Conservation (phyloP, 2,329 filamentous ascomycete genomes). For the Fonsecaea pedrosoi region DNA sequence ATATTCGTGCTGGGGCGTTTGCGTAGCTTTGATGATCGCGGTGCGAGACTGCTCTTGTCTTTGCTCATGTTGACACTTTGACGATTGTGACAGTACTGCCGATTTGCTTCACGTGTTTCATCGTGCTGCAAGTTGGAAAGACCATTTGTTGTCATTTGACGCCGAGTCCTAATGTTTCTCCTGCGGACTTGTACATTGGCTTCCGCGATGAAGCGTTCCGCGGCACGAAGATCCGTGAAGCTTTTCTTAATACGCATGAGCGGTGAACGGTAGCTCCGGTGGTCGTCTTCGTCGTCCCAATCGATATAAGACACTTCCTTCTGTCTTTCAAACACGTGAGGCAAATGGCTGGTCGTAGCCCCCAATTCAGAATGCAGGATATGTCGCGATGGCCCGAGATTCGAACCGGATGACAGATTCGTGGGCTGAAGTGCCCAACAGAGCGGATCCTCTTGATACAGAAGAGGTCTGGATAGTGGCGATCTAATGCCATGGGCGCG, state of each 20-base stretch:
- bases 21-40: neutral
- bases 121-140: neutral
- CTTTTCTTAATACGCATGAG: slow-evolving; percentile 32
- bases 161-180: neutral
- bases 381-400: neutral
- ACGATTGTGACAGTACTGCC: neutral
- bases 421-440: neutral
- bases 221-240: slow-evolving; percentile 31
- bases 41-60: neutral
- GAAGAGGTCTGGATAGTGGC: neutral
- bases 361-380: neutral
- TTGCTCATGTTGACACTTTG: neutral
- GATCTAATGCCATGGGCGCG: slow-evolving; percentile 2
- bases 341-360: neutral
- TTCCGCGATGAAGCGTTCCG: slow-evolving; percentile 31
- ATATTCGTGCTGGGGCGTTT: slow-evolving; percentile 11
- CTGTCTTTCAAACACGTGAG: neutral
- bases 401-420: neutral
- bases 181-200: slow-evolving; percentile 2
- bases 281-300: slow-evolving; percentile 33
- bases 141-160: neutral
- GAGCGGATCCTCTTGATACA: neutral
- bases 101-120: neutral
- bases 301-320: slow-evolving; percentile 36
- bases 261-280: slow-evolving; percentile 1